These are phyloP conservation scores for Colletotrichum sp. DNA, from an alignment of 2,329 filamentous ascomycete genomes.

Conservation along the genomic window DNA sequence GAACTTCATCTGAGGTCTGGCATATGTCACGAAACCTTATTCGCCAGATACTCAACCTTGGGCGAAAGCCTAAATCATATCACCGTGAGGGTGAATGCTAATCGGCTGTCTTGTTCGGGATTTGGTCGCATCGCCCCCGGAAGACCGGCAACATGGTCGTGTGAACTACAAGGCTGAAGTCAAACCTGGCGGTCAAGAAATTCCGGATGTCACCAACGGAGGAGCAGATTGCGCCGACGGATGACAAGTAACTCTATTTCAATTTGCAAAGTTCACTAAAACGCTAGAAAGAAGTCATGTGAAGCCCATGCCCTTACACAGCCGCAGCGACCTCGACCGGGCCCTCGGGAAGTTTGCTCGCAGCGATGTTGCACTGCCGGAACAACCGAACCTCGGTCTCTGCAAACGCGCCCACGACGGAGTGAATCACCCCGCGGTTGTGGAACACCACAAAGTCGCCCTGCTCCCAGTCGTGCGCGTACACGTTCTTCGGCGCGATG, in stretches of 20 bases:
- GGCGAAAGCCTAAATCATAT: background rate
- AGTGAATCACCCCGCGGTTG: conserved; percentile 77
- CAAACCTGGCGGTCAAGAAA: background rate
- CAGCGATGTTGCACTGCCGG: conserved; percentile 81
- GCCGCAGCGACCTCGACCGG: conserved; percentile 32
- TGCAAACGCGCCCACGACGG: conserved; percentile 76
- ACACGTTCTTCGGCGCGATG: conserved; percentile 72
- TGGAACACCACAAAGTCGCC: conserved; percentile 81
- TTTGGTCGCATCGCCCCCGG: background rate
- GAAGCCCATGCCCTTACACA: background rate
- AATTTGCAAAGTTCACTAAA: background rate
- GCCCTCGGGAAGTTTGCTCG: conserved; percentile 60
- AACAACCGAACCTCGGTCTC: conserved; percentile 78
- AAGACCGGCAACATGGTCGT: background rate
- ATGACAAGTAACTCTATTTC: background rate
- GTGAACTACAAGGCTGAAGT: background rate
- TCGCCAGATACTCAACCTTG: background rate
- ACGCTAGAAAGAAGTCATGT: background rate
- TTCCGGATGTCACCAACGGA: background rate
- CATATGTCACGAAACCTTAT: background rate
- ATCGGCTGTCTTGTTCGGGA: background rate
- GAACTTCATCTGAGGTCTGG: background rate
- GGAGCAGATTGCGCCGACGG: background rate
- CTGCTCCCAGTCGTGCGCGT: conserved; percentile 78
- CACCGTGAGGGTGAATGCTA: background rate